Evolutionary conservation across 768 basidiomycete genomes (phyloP), one percentile per base, ranked within the genome.

Genomic region (Lactarius vividus): DNA sequence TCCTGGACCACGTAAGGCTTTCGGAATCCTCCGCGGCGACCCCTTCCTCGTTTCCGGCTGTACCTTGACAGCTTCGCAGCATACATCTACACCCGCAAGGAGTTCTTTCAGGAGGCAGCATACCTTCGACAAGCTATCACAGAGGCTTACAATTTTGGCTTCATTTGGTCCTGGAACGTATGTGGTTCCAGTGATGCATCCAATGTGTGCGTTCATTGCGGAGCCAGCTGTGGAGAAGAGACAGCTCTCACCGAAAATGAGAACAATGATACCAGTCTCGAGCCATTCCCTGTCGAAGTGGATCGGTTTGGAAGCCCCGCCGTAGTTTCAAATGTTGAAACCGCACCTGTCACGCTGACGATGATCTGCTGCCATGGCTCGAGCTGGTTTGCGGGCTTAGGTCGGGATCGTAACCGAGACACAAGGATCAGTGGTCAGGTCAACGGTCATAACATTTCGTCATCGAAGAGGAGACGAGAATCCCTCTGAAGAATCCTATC

Each of bases 41-140:
- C 96, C 98, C 81, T 84, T 99, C 72, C 87, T 99, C 58, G 92
- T 98, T 65, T 96, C 96, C 31, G 96, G 96, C 6, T 90, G 96
- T 57, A 88, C 82, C 18, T 98, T 98, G 96, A 98, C 98, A 78
- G 96, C 95, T 39, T 77, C 57, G 95, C 96, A 0, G 96, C 96
- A 18, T 98, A 98, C 83, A 98, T 99, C 78, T 98, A 98, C 79
- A 94, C 97, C 73, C 96, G 96, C 67, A 96, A 96, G 70, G 96
- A 99, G 77, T 98, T 98, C 79, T 88, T 90, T 78, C 93, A 96
- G 75, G 96, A 98, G 77, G 96, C 96, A 0, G 83, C 86, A 0
- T 95, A 97, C 76, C 85, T 98, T 46, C 92, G 95, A 76, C 91
- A 95, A 75, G 95, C 96, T 59, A 97, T 98, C 77, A 84, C 88